Percentiles rank a stretch among this genome's conserved stretches.
Evolutionary conservation across 2,329 filamentous ascomycete species (phyloP).

Genomic region (Malbranchea zuffiana): DNA sequence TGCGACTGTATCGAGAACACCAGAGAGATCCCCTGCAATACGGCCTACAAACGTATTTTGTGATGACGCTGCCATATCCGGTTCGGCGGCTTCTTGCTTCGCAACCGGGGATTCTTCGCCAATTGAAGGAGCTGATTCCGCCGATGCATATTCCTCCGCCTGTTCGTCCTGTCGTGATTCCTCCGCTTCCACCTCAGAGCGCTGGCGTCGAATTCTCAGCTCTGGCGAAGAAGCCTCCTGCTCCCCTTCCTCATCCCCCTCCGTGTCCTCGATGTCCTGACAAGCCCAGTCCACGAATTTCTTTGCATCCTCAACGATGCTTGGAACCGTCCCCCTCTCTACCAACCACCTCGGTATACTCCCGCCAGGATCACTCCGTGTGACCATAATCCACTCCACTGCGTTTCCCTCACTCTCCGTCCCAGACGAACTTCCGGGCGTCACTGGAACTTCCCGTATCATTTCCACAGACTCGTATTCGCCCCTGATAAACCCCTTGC

Average conservation of each 20-base stretch:
- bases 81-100: no score
- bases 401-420: conserved; percentile 44
- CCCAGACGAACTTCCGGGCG: conserved; percentile 8
- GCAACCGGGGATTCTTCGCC: no score
- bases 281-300: conserved; percentile 76
- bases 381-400: conserved; percentile 90
- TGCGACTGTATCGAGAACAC: conserved; percentile 3
- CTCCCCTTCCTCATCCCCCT: not conserved
- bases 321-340: conserved; percentile 73
- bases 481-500: conserved; percentile 67
- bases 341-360: conserved; percentile 83
- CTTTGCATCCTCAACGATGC: conserved; percentile 65
- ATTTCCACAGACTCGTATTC: conserved; percentile 87
- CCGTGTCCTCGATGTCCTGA: conserved; percentile 32
- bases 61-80: conserved; percentile 16
- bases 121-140: no score
- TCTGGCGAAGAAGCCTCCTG: not conserved
- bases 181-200: no score
- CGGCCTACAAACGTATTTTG: conserved; percentile 7
- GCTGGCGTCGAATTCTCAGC: no score
- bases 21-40: conserved; percentile 1
- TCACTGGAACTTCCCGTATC: conserved; percentile 63
- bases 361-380: conserved; percentile 75
- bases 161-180: no score
- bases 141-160: no score